Evolutionary conservation across 495 filamentous ascomycete species (phyloP), one percentile per base, ranked within the genome.

Genomic region (Aspergillus funiculosus): DNA sequence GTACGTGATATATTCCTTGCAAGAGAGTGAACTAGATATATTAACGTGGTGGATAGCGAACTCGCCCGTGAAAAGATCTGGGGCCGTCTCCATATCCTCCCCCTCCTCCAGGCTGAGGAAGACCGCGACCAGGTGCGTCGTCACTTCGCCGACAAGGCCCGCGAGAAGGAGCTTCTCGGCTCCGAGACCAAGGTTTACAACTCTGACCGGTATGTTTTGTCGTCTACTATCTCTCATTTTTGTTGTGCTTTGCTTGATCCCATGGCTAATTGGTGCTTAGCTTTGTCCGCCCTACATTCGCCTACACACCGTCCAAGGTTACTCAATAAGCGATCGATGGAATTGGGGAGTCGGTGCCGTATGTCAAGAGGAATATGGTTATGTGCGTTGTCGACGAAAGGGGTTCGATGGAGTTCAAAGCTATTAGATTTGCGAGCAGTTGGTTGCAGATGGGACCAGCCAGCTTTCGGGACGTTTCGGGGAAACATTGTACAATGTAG

Each of bases 51-150:
- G n/a, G n/a, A 1, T 54, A 96, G 91, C 60, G 92, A 98, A 63
- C 85, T 94, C 49, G 86, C 82, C 41, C 87, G 92, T 34, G 92
- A 98, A 60, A 98, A 98, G 74, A 89, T 95, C 78, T 98, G 92
- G 92, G 75, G 83, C 32, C 84, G 92, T 54, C 90, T 97, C 56
- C 79, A 98, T 63, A 73, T 98, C 37, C 89, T 89, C 60, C 92
- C 92, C 22, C 66, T 92, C 51, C 81, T 98, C 39, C 90, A 96
- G 60, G 92, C 92, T 43, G 92, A 98, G 62, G 86, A 91, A 59
- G 92, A 98, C 72, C 84, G 92, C 36, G 92, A 98, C 71, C 81
- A 87, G 60, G 89, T 94, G 53, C 78, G 92, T 35, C 71, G 90
- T 52, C 74, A 89, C 60, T 80, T 81, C 43, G 92, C 94, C 37